Evolutionary conservation across 176 grass and related monocot species (phyloP).

Genomic region (Musa schizocarpa): DNA sequence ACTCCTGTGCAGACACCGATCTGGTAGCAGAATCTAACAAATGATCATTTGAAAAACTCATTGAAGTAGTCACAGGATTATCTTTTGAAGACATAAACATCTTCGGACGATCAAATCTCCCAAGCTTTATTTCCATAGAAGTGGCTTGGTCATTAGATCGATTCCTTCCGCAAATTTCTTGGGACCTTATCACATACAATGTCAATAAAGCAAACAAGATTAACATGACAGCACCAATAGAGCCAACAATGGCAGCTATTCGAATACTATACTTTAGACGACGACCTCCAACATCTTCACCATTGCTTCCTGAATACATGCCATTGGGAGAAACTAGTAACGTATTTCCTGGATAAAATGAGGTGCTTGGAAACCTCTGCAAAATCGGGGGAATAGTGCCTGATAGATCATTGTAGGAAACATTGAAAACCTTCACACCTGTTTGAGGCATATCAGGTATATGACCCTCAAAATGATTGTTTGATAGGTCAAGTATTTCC

Average conservation of each 20-base stretch:
- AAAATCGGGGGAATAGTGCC: conserved; percentile 74
- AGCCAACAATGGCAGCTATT: conserved; percentile 69
- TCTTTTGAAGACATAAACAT: conserved; percentile 57
- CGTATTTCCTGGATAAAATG: conserved; percentile 79
- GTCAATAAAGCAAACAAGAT: conserved; percentile 59
- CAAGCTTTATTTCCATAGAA: conserved; percentile 62
- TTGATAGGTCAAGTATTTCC: conserved; percentile 74
- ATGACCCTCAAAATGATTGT: conserved; percentile 63
- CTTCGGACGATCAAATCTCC: conserved; percentile 44
- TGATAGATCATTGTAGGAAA: conserved; percentile 75
- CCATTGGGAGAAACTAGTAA: conserved; percentile 60
- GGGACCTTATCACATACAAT: conserved; percentile 67
- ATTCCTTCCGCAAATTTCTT: conserved; percentile 76
- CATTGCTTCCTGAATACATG: conserved; percentile 39
- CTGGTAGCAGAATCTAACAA: conserved; percentile 56
- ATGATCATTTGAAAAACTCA: conserved; percentile 91
- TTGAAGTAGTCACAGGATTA: conserved; percentile 60
- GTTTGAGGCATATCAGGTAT: conserved; percentile 73
- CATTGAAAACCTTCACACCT: conserved; percentile 56
- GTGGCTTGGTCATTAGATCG: conserved; percentile 46
- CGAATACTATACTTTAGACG: conserved; percentile 43
- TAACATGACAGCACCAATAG: conserved; percentile 59
- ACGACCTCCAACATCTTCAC: conserved; percentile 23
- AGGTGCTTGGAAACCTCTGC: conserved; percentile 61
- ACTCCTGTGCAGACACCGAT: conserved; percentile 77